Percentiles rank a stretch among this genome's conserved stretches.
Evolutionary conservation across 768 basidiomycete genomes (phyloP).

Genomic region (Candolleomyces aberdarensis): DNA sequence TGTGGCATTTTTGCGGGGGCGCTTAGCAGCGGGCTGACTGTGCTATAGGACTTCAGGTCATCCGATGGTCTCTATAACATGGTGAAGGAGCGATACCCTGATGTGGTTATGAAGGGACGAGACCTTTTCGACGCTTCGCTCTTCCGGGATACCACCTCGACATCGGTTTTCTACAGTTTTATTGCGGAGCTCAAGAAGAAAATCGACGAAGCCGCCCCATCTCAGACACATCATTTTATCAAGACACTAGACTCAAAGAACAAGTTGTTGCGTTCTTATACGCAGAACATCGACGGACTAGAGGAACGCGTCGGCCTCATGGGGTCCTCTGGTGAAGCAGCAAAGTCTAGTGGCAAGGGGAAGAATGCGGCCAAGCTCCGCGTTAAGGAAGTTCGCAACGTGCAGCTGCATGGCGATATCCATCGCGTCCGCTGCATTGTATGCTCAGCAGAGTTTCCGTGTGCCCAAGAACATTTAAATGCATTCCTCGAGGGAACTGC

Average conservation of each 20-base stretch:
- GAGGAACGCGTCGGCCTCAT: slow-evolving; percentile 79
- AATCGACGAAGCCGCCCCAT: slow-evolving; percentile 75
- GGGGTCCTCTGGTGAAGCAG: slow-evolving; percentile 57
- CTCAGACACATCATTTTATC: slow-evolving; percentile 87
- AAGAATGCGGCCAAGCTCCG: slow-evolving; percentile 55
- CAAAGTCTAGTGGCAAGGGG: slow-evolving; percentile 53
- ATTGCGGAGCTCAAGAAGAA: slow-evolving; percentile 87
- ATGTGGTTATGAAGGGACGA: slow-evolving; percentile 83
- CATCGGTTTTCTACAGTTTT: slow-evolving; percentile 91
- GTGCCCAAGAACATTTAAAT: slow-evolving; percentile 55
- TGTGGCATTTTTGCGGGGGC: slow-evolving; percentile 25
- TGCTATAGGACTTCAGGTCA: slow-evolving; percentile 87
- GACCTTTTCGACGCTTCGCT: slow-evolving; percentile 94
- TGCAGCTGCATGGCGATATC: slow-evolving; percentile 94
- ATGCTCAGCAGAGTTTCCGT: slow-evolving; percentile 79
- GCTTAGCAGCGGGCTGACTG: slow-evolving; percentile 9
- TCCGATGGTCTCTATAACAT: slow-evolving; percentile 90
- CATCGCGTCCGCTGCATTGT: slow-evolving; percentile 85
- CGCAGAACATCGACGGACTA: slow-evolving; percentile 97
- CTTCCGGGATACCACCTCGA: slow-evolving; percentile 83
- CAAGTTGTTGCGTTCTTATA: slow-evolving; percentile 87
- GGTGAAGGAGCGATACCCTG: slow-evolving; percentile 81
- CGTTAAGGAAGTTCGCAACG: slow-evolving; percentile 74
- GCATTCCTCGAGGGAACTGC: slow-evolving; percentile 68
- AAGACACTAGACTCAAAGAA: slow-evolving; percentile 79